Percentiles rank a stretch among this genome's conserved stretches.
Conservation (phyloP, 164 flowering plant species). For the Cinnamomum micranthum region DNA sequence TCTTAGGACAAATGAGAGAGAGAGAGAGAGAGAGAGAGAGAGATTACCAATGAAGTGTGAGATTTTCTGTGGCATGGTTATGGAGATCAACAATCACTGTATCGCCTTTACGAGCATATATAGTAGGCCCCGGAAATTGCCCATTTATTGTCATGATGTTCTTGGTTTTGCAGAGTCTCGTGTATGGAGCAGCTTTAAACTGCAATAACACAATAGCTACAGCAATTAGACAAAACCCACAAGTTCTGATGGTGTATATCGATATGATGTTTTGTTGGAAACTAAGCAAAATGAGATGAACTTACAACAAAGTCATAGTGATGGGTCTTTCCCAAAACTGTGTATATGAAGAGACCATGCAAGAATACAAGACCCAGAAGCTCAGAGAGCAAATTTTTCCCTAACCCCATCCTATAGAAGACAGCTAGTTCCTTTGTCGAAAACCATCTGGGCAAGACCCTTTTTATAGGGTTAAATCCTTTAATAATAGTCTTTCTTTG, state of each 20-base stretch:
- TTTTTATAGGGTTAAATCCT: too few relatives aligned
- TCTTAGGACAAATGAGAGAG: not conserved
- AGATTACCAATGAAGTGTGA: slow-evolving; percentile 36
- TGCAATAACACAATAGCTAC: slow-evolving; percentile 6
- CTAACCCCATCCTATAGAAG: not conserved
- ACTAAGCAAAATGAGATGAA: not conserved
- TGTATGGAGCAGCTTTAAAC: slow-evolving; percentile 22
- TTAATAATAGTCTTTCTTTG: too few relatives aligned
- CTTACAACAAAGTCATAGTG: not conserved
- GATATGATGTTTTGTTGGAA: not conserved
- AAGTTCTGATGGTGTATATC: not conserved
- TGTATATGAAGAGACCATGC: not conserved
- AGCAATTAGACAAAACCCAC: not conserved
- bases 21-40: not conserved
- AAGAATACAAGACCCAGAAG: not conserved
- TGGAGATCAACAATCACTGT: slow-evolving; percentile 16
- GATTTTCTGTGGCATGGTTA: slow-evolving; percentile 22
- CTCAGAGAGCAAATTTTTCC: not conserved
- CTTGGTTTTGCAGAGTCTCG: slow-evolving; percentile 31
- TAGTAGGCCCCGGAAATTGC: slow-evolving; percentile 38
- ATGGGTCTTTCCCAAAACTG: not conserved
- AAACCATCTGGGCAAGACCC: too few relatives aligned
- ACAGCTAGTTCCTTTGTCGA: too few relatives aligned
- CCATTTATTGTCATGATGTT: slow-evolving; percentile 36
- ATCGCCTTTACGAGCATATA: slow-evolving; percentile 29